Base-by-base conservation (phyloP, 176 grass and related monocot species). In the Aegilops longissima region DNA sequence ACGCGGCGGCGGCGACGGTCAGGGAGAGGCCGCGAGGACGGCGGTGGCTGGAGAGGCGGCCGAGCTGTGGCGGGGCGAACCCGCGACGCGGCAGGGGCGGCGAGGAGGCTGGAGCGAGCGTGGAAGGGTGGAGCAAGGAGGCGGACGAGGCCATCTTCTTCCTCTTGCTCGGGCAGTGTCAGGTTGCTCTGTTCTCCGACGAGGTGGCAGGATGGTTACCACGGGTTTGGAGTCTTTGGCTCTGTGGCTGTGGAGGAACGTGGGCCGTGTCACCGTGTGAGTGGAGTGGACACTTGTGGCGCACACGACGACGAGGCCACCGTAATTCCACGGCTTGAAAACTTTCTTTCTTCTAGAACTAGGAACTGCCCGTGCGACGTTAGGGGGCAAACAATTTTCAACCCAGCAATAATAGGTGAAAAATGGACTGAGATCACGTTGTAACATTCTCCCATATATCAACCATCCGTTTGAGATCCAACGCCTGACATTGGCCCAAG, bases 1-100 rank as follows among this genome's bases (percentile, higher is more conserved):
- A 91, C 2, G 85, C 81, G 29, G 89, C 89, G 29, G 85, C 61
- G 29, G 81, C 68, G n/a, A 70, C 81, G 25, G 83, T 36, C 27
- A 91, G 69, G 3, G 81, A 70, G 38, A 88, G 4, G 61, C 68
- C 67, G 61, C 76, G 35, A 17, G 40, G 81, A 8, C 35, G 78
- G 77, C 42, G 77, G 3, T 8, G 27, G 27, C 18, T 23, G 29
- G 23, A 14, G 76, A 21, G 61, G 68, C 84, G 69, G 69, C 8
- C 34, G 69, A 87, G 68, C 12, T 13, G 67, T 10, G 61, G 5
- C 21, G 68, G 13, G 35, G 89, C 20, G 7, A 38, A 61, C 4
- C 27, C 65, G 16, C 38, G 69, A 2, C 35, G 36, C 7, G 61
- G 66, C 0, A 74, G 27, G 51, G 47, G 25, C 1, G 47, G 85